phyloP scores from a whole-genome alignment of 768 basidiomycete species.

The Dacryopinax primogenitus region DNA sequence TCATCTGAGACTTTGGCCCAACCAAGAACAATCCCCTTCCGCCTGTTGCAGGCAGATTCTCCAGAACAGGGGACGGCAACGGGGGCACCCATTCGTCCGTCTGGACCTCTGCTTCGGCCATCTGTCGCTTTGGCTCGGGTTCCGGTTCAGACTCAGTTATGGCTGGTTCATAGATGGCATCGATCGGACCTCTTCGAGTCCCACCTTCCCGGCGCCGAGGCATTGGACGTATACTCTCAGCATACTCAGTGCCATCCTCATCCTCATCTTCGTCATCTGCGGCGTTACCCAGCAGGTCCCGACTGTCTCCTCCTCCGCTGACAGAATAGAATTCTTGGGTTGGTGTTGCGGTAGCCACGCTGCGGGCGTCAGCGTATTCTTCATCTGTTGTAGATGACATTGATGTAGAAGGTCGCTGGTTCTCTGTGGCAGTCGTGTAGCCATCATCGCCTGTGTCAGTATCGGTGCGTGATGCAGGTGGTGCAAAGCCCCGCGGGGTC shows the following conservation, averaged over 20 bases:
- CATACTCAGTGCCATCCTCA: slow-evolving; percentile 39
- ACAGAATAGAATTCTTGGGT: slow-evolving; percentile 67
- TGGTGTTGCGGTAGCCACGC: slow-evolving; percentile 46
- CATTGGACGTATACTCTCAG: slow-evolving; percentile 56
- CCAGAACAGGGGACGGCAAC: slow-evolving; percentile 19
- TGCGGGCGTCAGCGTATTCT: slow-evolving; percentile 67
- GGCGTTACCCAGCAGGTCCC: slow-evolving; percentile 30
- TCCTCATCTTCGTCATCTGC: slow-evolving; percentile 15
- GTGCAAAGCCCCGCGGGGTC: background rate
- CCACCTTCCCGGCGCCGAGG: background rate
- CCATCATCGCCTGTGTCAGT: slow-evolving; percentile 4
- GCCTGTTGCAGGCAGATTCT: background rate
- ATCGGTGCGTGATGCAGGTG: background rate
- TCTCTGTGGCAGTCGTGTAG: slow-evolving; percentile 13
- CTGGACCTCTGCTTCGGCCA: slow-evolving; percentile 56
- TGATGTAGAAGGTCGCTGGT: slow-evolving; percentile 9
- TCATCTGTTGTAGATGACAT: background rate
- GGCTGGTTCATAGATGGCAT: background rate
- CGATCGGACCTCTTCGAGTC: background rate
- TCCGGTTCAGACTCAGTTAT: background rate
- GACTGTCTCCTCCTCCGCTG: slow-evolving; percentile 55
- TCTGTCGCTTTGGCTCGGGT: slow-evolving; percentile 28
- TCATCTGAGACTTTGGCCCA: slow-evolving; percentile 17
- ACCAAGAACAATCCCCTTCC: slow-evolving; percentile 8
- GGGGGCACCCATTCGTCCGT: slow-evolving; percentile 59